Evolutionary conservation across 2,329 filamentous ascomycete species (phyloP), one percentile per base, ranked within the genome.

Genomic region (Fusarium buharicum): DNA sequence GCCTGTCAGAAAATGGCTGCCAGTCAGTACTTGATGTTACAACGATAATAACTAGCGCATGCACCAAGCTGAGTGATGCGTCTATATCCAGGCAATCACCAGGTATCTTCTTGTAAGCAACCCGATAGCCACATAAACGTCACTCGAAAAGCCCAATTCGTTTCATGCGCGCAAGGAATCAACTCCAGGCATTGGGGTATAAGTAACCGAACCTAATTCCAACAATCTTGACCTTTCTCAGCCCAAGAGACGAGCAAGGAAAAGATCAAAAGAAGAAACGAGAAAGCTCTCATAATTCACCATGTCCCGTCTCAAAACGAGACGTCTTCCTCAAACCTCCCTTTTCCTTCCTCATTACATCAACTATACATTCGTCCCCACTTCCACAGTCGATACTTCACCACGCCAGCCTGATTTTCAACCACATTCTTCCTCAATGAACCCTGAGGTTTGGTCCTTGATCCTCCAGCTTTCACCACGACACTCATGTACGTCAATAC

Each of bases 181-280:
- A 70, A 69, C 62, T 67, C 62, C 67, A 70, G 68, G 67, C 67
- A 59, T 67, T 67, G 67, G 67, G 67, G 67, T 69, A 70, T 70
- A 70, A 70, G 52, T 70, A 70, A 66, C 61, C 61, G 59, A 58
- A 54, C 67, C 67, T 70, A 66, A 68, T 56, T 45, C 67, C 58
- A 70, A 66, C 52, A 64, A 41, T 54, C 58, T 61, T 57, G 28
- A 44, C 56, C 63, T 55, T 55, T 56, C 60, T 48, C 46, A 48
- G 31, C 50, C 55, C 48, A 28, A 55, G 55, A 50, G 48, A 41
- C 40, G 46, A 57, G 47, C 57, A 55, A 39, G 30, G 18, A 34
- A 46, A 54, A 45, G 50, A 64, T 53, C 47, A 55, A 50, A 38
- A 52, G 56, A 66, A 62, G 56, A 50, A 70, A 65, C 44, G 38